A percentile compares a stretch with the other conserved stretches of the same genome.
phyloP scores from a whole-genome alignment of 495 filamentous ascomycete species.

The Tuber brumale region DNA sequence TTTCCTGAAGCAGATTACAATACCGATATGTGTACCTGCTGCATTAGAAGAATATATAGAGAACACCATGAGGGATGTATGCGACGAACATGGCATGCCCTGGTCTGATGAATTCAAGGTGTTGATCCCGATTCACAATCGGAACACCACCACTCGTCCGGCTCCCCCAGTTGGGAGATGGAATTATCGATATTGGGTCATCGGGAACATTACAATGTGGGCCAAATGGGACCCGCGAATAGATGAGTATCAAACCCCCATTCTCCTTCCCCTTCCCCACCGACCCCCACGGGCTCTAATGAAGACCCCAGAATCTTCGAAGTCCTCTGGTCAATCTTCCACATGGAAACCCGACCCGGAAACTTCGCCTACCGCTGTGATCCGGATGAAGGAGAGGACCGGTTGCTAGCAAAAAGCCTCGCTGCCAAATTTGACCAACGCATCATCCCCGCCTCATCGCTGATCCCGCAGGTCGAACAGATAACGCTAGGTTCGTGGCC shows the following conservation, averaged over 20 bases:
- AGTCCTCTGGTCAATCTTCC: conserved; percentile 42
- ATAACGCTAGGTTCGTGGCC: conserved; percentile 3
- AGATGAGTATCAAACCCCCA: conserved; percentile 31
- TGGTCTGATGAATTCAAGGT: conserved; percentile 14
- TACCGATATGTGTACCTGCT: conserved; percentile 38
- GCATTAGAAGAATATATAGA: conserved; percentile 33
- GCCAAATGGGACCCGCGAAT: conserved; percentile 40
- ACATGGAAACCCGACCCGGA: conserved; percentile 15
- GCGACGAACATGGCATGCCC: background rate
- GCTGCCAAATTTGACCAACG: conserved; percentile 5
- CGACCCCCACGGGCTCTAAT: background rate
- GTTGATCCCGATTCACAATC: conserved; percentile 14
- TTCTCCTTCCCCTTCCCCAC: background rate
- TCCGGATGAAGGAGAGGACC: background rate
- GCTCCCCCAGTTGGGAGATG: conserved; percentile 23
- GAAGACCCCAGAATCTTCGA: conserved; percentile 37
- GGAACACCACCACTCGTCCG: conserved; percentile 4
- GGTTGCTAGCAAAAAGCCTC: background rate
- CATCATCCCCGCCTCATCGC: conserved; percentile 12
- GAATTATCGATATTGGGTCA: conserved; percentile 43
- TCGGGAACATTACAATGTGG: conserved; percentile 45
- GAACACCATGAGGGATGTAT: background rate
- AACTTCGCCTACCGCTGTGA: background rate
- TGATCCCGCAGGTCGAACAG: background rate
- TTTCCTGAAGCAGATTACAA: conserved; percentile 40